These are phyloP conservation scores for Theobroma grandiflorum DNA, from an alignment of 441 rosid species.

Conservation along the genomic window DNA sequence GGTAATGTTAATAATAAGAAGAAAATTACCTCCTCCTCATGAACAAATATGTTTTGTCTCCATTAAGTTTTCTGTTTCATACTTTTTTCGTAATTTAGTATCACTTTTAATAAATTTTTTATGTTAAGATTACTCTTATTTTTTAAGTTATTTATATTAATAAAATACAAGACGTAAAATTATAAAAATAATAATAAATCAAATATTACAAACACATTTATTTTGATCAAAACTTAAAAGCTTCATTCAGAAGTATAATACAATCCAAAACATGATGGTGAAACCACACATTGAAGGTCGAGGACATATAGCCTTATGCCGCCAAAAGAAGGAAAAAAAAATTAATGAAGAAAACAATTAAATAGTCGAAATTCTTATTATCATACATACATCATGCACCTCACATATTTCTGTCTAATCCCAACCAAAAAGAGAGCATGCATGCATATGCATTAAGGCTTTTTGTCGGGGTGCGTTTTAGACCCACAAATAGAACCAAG, in stretches of 20 bases:
- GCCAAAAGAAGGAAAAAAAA: neutral
- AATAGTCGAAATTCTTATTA: neutral
- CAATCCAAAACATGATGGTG: neutral
- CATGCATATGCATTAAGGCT: neutral
- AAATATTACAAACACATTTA: too few relatives aligned
- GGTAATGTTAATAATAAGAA: neutral
- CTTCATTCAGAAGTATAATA: neutral
- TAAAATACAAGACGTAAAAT: too few relatives aligned
- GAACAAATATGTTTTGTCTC: too few relatives aligned
- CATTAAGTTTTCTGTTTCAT: too few relatives aligned
- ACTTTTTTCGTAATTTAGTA: too few relatives aligned
- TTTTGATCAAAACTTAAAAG: neutral
- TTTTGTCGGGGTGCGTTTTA: neutral
- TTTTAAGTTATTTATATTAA: too few relatives aligned
- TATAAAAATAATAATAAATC: too few relatives aligned
- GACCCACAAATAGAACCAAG: constrained; percentile 56
- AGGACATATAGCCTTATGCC: neutral
- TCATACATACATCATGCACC: neutral
- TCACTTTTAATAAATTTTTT: too few relatives aligned
- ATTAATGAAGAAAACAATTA: neutral
- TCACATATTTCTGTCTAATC: neutral
- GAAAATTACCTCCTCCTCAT: neutral
- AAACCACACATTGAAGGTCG: neutral
- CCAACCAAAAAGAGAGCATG: neutral
- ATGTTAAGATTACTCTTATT: too few relatives aligned